Base-by-base conservation (phyloP, 1,139 yeast species). In the Lodderomyces oxycetoniae region DNA sequence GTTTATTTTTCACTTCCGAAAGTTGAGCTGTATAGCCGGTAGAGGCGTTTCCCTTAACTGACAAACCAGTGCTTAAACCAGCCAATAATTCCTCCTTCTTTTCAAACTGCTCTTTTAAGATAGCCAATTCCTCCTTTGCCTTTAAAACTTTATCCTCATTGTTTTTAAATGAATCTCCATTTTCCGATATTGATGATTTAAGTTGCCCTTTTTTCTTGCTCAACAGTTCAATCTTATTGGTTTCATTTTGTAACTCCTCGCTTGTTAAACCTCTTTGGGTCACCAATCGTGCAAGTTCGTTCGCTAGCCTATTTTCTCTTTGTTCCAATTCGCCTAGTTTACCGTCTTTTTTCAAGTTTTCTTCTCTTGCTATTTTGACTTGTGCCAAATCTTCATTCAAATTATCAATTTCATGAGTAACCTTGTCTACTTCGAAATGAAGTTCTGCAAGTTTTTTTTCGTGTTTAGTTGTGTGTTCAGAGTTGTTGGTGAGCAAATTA, bases 41-140 rank as follows among this genome's bases (percentile, higher is more conserved):
- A 41, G 84, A 85, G 0, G 79, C 48, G 26, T 65, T 70, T 33
- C 95, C 96, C 38, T 78, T 80, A 0, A 95, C 75, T 0, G 96
- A 84, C 10, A 91, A 79, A 47, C 98, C 98, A 0, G 97, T 89
- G 1, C 91, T 79, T 27, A 93, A 66, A 0, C 95, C 79, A 4
- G 94, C 80, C 11, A 87, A 61, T 14, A 89, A 66, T 43, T 89
- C 96, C 49, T 87, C 94, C 46, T 84, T 85, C 41, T 67, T 72
- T 23, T 67, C 64, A 39, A 73, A 68, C n/a, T 68, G 67, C 5
- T 63, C 63, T 41, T 77, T 79, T 37, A 77, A 49, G 3, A 54
- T 50, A 4, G 57, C 59, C 7, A 82, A 58, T 26, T 62, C 53
- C 1, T 53, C 52, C 35, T 74, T 77, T 8, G 78, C 59, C 0